Base-by-base conservation (phyloP, 2,329 filamentous ascomycete genomes). In the Boeremia lycopersici region DNA sequence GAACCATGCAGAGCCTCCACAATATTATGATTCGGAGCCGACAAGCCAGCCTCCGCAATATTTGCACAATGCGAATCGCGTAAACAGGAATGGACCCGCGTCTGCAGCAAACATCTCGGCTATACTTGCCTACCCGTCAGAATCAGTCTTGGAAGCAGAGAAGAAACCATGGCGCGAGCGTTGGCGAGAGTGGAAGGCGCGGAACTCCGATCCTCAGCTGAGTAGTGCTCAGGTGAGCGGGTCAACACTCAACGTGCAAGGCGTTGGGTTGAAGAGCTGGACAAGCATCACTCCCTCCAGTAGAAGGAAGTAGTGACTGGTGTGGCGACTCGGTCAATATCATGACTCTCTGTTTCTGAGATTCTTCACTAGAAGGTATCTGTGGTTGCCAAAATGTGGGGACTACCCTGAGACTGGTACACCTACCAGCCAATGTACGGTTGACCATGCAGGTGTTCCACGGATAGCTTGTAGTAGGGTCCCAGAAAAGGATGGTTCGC, bases 11-110 rank as follows among this genome's bases (percentile, higher is more conserved):
- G 26, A 33, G 9, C 41, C 28, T 8, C 48, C 48, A 28, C 17
- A 15, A 15, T 51, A 51, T 34, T 40, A 51, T 26, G 48, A 51
- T n/a, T 45, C 48, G 1, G 48, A 51, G 5, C 41, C 48, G 1
- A 33, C 48, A 9, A 35, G 17, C 12, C 48, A 51, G 15, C 48
- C 48, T 13, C 48, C 40, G 10, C 33, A 17, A 30, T 51, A 45
- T 34, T 3, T 19, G 6, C 34, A 34, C 1, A n/a, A 12, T 5
- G 5, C 25, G 9, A 28, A 26, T 17, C 12, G 26, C 2, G 7
- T 6, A 6, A 45, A 17, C 12, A 2, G 19, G 19, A 23, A 2
- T 23, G 19, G 5, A 23, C 23, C 33, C 40, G 41, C 48, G 30
- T 45, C 48, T 30, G 34, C 40, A 34, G 41, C 41, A 33, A 26